A percentile compares a stretch with the other conserved stretches of the same genome.
These are phyloP conservation scores for Chaetomium sp. DNA, from an alignment of 2,329 filamentous ascomycete species.

Conservation along the genomic window DNA sequence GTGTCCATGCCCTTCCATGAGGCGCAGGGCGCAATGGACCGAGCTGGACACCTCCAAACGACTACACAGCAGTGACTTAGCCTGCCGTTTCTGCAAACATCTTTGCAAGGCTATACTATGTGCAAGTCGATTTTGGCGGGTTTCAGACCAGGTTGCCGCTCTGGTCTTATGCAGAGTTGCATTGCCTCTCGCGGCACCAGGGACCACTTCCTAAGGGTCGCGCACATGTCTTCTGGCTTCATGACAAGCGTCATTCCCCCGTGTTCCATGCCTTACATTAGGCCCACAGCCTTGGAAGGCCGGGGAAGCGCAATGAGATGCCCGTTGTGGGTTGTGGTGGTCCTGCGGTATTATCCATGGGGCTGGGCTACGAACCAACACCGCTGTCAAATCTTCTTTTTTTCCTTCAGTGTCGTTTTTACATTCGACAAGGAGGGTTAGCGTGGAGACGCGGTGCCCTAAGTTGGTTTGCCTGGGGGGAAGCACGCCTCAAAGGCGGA, in stretches of 20 bases:
- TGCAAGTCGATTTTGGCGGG: not conserved
- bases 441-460: not conserved
- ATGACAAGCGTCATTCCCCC: constrained; percentile 19
- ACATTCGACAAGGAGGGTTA: not conserved
- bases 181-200: not conserved
- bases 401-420: not conserved
- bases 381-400: not conserved
- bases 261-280: not conserved
- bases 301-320: not conserved
- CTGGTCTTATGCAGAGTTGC: not conserved
- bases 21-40: not conserved
- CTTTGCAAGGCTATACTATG: constrained; percentile 9
- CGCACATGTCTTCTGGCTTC: not conserved
- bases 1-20: constrained; percentile 28
- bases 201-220: not conserved
- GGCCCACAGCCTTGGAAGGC: not conserved
- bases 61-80: not conserved
- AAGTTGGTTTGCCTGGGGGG: not conserved
- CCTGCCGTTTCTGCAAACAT: constrained; percentile 10
- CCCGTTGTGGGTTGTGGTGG: constrained; percentile 9
- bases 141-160: not conserved
- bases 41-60: constrained; percentile 16
- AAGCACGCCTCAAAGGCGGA: not conserved
- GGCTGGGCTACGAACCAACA: not conserved
- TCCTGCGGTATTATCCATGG: not conserved